These are phyloP conservation scores for Mycena venus DNA, from an alignment of 768 basidiomycete species.

Conservation along the genomic window DNA sequence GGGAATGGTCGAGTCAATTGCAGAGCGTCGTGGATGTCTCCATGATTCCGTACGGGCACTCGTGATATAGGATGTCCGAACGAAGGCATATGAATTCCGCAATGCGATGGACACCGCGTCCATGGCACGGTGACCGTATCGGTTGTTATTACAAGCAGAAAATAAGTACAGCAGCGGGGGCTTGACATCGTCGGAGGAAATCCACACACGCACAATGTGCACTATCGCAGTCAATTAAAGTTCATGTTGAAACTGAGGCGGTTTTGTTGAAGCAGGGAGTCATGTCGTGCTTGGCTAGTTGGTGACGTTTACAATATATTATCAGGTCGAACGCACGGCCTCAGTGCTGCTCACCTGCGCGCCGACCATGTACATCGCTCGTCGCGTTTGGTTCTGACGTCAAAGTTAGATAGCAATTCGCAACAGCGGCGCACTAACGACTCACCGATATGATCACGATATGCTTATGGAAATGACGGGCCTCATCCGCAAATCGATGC, in stretches of 20 bases:
- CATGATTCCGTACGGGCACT: not conserved
- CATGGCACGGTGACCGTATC: not conserved
- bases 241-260: not conserved
- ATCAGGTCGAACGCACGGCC: not conserved
- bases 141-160: not conserved
- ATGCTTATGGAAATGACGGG: slow-evolving; percentile 16
- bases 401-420: not conserved
- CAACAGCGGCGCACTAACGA: not conserved
- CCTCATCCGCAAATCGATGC: slow-evolving; percentile 20
- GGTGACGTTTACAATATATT: not conserved
- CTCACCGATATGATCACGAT: slow-evolving; percentile 18
- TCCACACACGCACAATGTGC: not conserved
- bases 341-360: not conserved
- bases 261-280: not conserved
- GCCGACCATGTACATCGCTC: not conserved
- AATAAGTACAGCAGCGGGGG: not conserved
- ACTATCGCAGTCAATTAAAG: not conserved
- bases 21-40: slow-evolving; percentile 2
- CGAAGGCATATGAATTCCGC: not conserved
- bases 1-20: not conserved
- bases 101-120: not conserved
- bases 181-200: not conserved
- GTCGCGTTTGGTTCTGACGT: slow-evolving; percentile 11
- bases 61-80: not conserved
- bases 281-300: not conserved